Percentiles rank a stretch among this genome's conserved stretches.
These are phyloP conservation scores for Crassisporium funariophilum DNA, from an alignment of 768 basidiomycete species.

Conservation along the genomic window DNA sequence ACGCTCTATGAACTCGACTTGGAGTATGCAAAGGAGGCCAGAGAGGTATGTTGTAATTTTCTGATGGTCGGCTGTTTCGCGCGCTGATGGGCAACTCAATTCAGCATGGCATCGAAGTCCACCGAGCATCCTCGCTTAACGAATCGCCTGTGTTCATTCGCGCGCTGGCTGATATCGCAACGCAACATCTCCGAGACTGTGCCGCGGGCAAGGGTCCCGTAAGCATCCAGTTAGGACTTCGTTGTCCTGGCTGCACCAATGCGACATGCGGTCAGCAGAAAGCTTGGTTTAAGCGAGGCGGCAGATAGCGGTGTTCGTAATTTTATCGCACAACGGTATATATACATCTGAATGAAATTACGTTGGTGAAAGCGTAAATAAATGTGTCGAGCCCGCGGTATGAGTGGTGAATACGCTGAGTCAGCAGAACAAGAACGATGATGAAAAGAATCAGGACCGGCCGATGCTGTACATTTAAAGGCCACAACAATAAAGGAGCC, in stretches of 20 bases:
- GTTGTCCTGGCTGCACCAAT: conserved; percentile 95
- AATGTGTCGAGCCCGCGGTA: conserved; percentile 14
- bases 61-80: conserved; percentile 16
- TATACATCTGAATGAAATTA: conserved; percentile 13
- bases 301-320: conserved; percentile 39
- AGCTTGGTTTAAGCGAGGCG: conserved; percentile 84
- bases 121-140: conserved; percentile 90
- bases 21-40: conserved; percentile 90
- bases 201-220: conserved; percentile 61
- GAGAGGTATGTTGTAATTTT: conserved; percentile 60
- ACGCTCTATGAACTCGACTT: conserved; percentile 95
- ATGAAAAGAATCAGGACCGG: conserved; percentile 11
- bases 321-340: conserved; percentile 1
- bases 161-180: conserved; percentile 89
- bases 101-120: conserved; percentile 89
- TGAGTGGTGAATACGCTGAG: conserved; percentile 12
- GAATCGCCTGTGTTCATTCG: conserved; percentile 95
- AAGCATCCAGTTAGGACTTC: conserved; percentile 78
- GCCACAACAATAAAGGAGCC: conserved; percentile 9
- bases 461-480: conserved; percentile 14
- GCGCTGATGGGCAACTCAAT: conserved; percentile 13
- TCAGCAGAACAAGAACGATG: conserved; percentile 18
- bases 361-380: conserved; percentile 10
- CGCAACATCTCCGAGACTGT: conserved; percentile 73
- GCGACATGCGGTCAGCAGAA: conserved; percentile 86